These are phyloP conservation scores for Dillenia turbinata DNA, from an alignment of 164 flowering plant genomes.

Conservation along the genomic window DNA sequence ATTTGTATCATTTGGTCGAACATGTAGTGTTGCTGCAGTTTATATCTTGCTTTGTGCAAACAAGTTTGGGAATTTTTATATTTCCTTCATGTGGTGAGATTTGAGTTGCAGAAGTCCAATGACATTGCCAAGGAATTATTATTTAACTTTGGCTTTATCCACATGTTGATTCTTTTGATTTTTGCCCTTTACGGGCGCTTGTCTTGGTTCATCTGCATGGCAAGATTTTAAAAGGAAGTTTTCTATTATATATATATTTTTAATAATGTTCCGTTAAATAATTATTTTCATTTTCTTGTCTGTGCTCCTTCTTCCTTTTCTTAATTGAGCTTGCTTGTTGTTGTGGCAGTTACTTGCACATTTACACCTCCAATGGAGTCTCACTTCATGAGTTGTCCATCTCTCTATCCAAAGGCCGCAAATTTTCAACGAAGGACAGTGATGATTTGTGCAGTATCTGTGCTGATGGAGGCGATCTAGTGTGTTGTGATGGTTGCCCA, in stretches of 20 bases:
- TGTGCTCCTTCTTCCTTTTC: background rate
- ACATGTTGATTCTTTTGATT: too few relatives aligned
- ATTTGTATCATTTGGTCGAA: background rate
- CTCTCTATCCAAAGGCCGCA: conserved; percentile 39
- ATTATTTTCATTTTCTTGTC: background rate
- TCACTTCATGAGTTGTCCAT: conserved; percentile 85
- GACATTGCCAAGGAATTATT: too few relatives aligned
- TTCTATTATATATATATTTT: too few relatives aligned
- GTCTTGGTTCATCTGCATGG: too few relatives aligned
- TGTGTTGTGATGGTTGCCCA: conserved; percentile 85
- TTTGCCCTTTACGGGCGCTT: too few relatives aligned
- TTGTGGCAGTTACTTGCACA: conserved; percentile 64
- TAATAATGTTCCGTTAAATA: background rate
- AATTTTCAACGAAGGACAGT: conserved; percentile 42
- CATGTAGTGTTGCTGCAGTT: too few relatives aligned
- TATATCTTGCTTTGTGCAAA: background rate
- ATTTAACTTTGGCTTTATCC: too few relatives aligned
- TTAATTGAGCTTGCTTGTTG: conserved; percentile 5
- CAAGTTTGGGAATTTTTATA: background rate
- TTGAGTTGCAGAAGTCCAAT: too few relatives aligned
- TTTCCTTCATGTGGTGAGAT: too few relatives aligned
- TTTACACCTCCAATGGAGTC: conserved; percentile 86
- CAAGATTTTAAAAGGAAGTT: too few relatives aligned
- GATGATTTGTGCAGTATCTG: conserved; percentile 86
- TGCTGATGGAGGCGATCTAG: conserved; percentile 66